A percentile compares a stretch with the other conserved stretches of the same genome.
Conservation (phyloP, 2,329 filamentous ascomycete genomes). For the Fusarium decemcellulare region DNA sequence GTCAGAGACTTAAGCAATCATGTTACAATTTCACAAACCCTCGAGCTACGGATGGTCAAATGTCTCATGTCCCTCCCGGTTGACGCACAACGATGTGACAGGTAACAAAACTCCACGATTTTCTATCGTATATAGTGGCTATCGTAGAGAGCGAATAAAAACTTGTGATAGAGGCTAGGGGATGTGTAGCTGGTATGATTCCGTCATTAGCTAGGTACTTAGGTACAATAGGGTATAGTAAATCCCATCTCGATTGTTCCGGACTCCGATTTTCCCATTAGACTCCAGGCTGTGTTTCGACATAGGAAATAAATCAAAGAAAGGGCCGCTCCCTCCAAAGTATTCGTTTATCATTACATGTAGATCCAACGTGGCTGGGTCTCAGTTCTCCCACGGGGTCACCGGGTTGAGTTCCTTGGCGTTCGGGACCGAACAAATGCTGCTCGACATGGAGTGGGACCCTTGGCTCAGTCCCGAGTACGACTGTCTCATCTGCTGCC, state of each 20-base stretch:
- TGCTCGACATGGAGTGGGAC: slow-evolving; percentile 53
- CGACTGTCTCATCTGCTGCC: slow-evolving; percentile 50
- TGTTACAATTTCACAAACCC: neutral
- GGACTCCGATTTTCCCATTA: slow-evolving; percentile 5
- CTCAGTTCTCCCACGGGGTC: slow-evolving; percentile 51
- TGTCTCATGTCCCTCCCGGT: neutral
- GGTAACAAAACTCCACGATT: neutral
- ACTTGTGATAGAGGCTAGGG: neutral
- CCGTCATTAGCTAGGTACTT: slow-evolving; percentile 6
- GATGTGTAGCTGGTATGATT: neutral
- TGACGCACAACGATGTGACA: neutral
- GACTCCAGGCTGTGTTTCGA: slow-evolving; percentile 23
- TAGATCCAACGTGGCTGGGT: neutral
- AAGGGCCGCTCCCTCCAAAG: slow-evolving; percentile 4
- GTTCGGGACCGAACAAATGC: slow-evolving; percentile 51
- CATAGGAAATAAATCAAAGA: slow-evolving; percentile 20
- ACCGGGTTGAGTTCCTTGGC: slow-evolving; percentile 49
- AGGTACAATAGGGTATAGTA: slow-evolving; percentile 27
- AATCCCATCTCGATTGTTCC: slow-evolving; percentile 13
- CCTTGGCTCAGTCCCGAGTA: slow-evolving; percentile 44
- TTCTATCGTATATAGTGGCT: neutral
- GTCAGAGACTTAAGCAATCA: neutral
- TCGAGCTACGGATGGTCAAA: neutral
- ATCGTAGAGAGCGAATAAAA: neutral
- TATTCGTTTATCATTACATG: slow-evolving; percentile 25